These are phyloP conservation scores for Alternaria triticina DNA, from an alignment of 2,329 filamentous ascomycete genomes.

Conservation along the genomic window DNA sequence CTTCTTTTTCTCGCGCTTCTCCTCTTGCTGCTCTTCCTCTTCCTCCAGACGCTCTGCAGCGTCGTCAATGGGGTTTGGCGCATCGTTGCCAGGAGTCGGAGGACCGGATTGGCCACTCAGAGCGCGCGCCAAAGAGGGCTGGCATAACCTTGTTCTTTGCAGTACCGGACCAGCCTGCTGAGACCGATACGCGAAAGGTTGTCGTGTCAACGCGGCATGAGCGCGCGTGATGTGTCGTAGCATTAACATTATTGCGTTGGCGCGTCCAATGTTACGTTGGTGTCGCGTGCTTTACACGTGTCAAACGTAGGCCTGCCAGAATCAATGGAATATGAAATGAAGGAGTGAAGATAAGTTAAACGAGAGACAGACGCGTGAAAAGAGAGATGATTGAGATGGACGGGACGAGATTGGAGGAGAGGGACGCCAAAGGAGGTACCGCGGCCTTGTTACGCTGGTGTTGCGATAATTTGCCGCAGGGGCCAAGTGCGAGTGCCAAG, in stretches of 20 bases:
- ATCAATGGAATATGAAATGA: slow-evolving; percentile 18
- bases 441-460: slow-evolving; percentile 12
- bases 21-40: slow-evolving; percentile 10
- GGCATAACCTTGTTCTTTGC: slow-evolving; percentile 13
- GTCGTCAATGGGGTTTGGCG: slow-evolving; percentile 49
- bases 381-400: slow-evolving; percentile 10
- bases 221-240: slow-evolving; percentile 30
- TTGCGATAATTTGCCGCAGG: slow-evolving; percentile 7
- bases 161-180: slow-evolving; percentile 35
- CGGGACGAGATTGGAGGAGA: background rate
- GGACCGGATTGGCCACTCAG: slow-evolving; percentile 46
- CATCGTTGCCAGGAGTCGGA: slow-evolving; percentile 45
- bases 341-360: slow-evolving; percentile 7
- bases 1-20: slow-evolving; percentile 19
- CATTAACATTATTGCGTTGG: slow-evolving; percentile 40
- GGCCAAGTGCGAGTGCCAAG: slow-evolving; percentile 7
- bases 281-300: slow-evolving; percentile 34
- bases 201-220: slow-evolving; percentile 26
- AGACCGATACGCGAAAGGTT: slow-evolving; percentile 20
- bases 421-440: slow-evolving; percentile 1
- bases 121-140: slow-evolving; percentile 23
- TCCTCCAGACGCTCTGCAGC: slow-evolving; percentile 37
- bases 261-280: slow-evolving; percentile 7
- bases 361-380: slow-evolving; percentile 18
- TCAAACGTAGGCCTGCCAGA: slow-evolving; percentile 19